Evolutionary conservation across 345 rosid genomes (phyloP).

Genomic region (Eutrema japonicum): DNA sequence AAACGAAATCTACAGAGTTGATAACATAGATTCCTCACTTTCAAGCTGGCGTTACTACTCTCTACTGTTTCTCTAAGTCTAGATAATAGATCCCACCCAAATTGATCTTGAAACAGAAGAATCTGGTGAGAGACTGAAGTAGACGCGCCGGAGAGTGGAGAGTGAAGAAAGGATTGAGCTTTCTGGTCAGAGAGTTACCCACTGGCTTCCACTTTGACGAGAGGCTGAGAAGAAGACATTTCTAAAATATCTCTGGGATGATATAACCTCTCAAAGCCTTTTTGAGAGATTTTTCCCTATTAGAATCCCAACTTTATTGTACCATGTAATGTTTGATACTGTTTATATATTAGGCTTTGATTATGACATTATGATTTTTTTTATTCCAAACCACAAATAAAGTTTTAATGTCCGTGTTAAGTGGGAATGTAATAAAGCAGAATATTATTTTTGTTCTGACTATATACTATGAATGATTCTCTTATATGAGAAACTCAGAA

Average conservation of each 20-base stretch:
- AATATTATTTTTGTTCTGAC: constrained; percentile 7
- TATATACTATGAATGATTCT: neutral
- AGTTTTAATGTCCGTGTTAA: neutral
- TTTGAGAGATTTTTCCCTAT: constrained; percentile 18
- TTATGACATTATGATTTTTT: neutral
- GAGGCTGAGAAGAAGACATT: constrained; percentile 39
- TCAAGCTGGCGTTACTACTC: constrained; percentile 23
- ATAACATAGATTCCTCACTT: neutral
- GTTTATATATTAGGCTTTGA: constrained; percentile 26
- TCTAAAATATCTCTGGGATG: constrained; percentile 38
- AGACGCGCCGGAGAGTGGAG: constrained; percentile 32
- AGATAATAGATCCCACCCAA: neutral
- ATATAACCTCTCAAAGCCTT: constrained; percentile 22
- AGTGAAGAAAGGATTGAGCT: constrained; percentile 24
- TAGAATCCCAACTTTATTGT: constrained; percentile 30
- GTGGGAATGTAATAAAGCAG: constrained; percentile 24
- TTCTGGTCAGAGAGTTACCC: constrained; percentile 31
- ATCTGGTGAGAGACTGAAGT: constrained; percentile 4
- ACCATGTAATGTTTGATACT: constrained; percentile 36
- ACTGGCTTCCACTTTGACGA: constrained; percentile 42
- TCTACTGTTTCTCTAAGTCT: constrained; percentile 12
- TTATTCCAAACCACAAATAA: neutral
- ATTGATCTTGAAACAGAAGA: neutral
- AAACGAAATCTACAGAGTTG: neutral
- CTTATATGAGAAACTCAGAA: neutral